Evolutionary conservation across 1,284 basidiomycete species (phyloP), one percentile per base, ranked within the genome.

Genomic region (Testicularia cyperi): DNA sequence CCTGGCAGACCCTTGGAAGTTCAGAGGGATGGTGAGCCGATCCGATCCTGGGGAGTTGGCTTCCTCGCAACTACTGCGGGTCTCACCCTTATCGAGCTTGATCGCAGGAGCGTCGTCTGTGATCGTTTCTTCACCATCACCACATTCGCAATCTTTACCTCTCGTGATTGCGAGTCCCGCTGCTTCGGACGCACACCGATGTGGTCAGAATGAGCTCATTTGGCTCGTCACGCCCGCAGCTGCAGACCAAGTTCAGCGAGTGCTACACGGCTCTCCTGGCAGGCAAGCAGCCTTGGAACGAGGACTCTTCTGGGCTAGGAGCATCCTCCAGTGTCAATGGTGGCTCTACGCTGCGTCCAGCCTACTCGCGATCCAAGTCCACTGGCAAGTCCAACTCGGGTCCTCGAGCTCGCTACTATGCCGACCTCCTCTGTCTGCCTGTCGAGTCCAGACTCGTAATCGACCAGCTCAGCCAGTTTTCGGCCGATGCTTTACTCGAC

Each of bases 211-310:
- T 55, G 52, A 23, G 39, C 28, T 40, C 49, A 15, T 41, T 45
- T 23, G 44, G 38, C n/a, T 32, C 49, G 28, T 38, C 43, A 19
- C 42, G 61, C 26, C 61, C 61, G 30, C 56, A 40, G 42, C 53
- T 64, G 31, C 47, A 49, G 35, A 53, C 64, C 38, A 70, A 70
- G 36, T 71, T 72, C 48, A 56, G 52, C 41, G 63, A 55, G 9
- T 61, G 52, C 19, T 69, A 68, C 44, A 44, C 54, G 14, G 42
- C 51, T 7, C 53, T 73, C 10, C 54, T 71, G 13, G 33, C 60
- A n/a, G 70, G 70, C 18, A 47, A 63, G 33, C 68, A 68, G 27
- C 68, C 70, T 13, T 72, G 68, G 70, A 26, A 37, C 15, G 38
- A 44, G 18, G 26, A 37, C 19, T 26, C 25, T 26, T 8, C 25